Percentiles rank a stretch among this genome's conserved stretches.
Conservation (phyloP, 1,284 basidiomycete species). For the Flammula alnicola region DNA sequence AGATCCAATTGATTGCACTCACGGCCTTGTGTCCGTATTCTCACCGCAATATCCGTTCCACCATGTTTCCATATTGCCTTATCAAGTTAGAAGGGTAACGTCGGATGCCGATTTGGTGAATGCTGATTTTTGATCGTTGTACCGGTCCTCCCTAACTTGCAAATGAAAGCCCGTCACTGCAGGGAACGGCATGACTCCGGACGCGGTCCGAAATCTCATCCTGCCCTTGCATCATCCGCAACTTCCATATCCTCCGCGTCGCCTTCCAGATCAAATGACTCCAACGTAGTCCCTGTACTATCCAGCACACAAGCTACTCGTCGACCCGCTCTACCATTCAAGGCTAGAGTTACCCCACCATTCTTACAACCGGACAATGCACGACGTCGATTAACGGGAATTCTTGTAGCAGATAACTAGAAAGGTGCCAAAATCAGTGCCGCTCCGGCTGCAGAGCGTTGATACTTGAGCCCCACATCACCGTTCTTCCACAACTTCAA, state of each 20-base stretch:
- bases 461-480: conserved; percentile 37
- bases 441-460: conserved; percentile 36
- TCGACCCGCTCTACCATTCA: conserved; percentile 76
- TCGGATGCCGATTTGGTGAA: conserved; percentile 32
- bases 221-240: conserved; percentile 40
- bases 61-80: conserved; percentile 24
- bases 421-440: conserved; percentile 32
- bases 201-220: conserved; percentile 31
- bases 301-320: conserved; percentile 77
- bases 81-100: conserved; percentile 25
- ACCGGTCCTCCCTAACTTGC: conserved; percentile 24
- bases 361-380: conserved; percentile 54
- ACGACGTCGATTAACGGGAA: conserved; percentile 62
- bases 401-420: conserved; percentile 52
- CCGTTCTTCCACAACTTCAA: conserved; percentile 57
- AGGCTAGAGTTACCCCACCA: conserved; percentile 61
- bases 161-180: conserved; percentile 33
- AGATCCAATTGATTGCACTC: conserved; percentile 20
- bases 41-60: conserved; percentile 28
- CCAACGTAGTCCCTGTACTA: conserved; percentile 59
- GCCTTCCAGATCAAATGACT: conserved; percentile 79
- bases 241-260: conserved; percentile 59
- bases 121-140: conserved; percentile 27
- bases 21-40: conserved; percentile 22
- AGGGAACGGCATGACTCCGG: conserved; percentile 25